Evolutionary conservation across 768 basidiomycete genomes (phyloP).

Genomic region (Mycena chlorophos): DNA sequence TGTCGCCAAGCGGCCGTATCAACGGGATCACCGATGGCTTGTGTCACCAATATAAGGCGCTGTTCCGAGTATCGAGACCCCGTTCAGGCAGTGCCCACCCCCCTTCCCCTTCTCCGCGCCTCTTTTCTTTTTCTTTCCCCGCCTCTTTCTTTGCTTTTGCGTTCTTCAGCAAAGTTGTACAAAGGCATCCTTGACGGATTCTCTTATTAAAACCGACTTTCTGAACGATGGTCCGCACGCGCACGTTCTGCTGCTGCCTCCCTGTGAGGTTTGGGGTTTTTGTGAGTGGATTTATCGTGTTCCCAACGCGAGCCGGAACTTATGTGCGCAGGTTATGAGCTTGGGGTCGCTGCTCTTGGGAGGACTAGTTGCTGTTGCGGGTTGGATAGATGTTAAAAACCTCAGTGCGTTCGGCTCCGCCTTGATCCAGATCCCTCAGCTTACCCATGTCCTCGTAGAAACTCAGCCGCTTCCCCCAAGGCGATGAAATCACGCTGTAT

Average conservation of each 20-base stretch:
- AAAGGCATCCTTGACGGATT: conserved; percentile 17
- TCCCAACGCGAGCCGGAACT: conserved; percentile 1
- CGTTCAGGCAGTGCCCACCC: conserved; percentile 18
- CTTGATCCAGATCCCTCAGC: background rate
- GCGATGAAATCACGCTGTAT: conserved; percentile 46
- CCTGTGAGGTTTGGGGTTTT: conserved; percentile 66
- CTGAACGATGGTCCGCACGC: conserved; percentile 51
- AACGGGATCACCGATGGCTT: background rate
- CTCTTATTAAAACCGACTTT: conserved; percentile 18
- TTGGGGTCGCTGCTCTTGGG: conserved; percentile 45
- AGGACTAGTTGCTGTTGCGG: conserved; percentile 43
- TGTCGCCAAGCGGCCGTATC: background rate
- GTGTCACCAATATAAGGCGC: conserved; percentile 1
- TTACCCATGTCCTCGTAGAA: background rate
- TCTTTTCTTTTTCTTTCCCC: conserved; percentile 8
- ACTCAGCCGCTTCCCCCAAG: conserved; percentile 33
- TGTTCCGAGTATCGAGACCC: background rate
- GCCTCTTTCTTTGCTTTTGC: conserved; percentile 10
- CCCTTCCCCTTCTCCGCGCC: conserved; percentile 8
- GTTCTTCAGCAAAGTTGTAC: conserved; percentile 15
- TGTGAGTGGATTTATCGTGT: conserved; percentile 39
- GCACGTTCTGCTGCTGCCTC: conserved; percentile 65
- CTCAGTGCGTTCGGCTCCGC: conserved; percentile 38
- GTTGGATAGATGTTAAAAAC: conserved; percentile 47
- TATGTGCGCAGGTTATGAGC: conserved; percentile 40